Evolutionary conservation across 2,329 filamentous ascomycete genomes (phyloP), one percentile per base, ranked within the genome.

Genomic region (Diaporthe australafricana): DNA sequence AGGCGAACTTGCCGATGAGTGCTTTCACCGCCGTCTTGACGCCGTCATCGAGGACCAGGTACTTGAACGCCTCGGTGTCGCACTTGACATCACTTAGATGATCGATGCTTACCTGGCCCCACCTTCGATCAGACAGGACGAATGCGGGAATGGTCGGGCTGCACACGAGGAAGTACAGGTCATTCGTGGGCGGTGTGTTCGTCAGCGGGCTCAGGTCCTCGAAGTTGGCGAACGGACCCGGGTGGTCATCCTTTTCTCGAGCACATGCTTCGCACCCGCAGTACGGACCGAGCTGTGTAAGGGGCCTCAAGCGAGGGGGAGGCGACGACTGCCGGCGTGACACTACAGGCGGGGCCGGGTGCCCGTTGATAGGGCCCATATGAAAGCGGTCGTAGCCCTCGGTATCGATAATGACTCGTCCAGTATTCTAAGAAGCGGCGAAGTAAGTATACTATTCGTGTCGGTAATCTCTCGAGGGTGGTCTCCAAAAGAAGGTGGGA

Each of bases 51-150:
- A 87, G 81, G 7, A 87, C 84, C 32, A 87, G 83, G 70, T 85
- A 84, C 76, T 85, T 84, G 83, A 87, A 87, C 3, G 85, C 85
- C 48, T 87, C 84, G 67, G 78, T 83, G 76, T 87, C 85, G 1
- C 83, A 81, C 65, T 80, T 77, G 68, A 87, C 78, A 8, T 83
- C 81, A 60, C 77, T 76, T 70, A 87, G 79, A 57, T 79, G 76
- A 45, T 81, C 80, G 17, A 86, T 73, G 65, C 81, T 78, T 17
- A 87, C 77, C 71, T 84, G 79, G 25, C 83, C 84, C 86, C 85
- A 87, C 20, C 81, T 80, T 2, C 85, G 80, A 67, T 84, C 81
- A 14, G 81, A 79, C 6, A 87, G 80, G 70, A 87, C 78, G 74
- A 87, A 87, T 0, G 83, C 86, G 0, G 84, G 81, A 55, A 87